phyloP scores from a whole-genome alignment of 2,329 filamentous ascomycete species.

The Alternaria sp. region DNA sequence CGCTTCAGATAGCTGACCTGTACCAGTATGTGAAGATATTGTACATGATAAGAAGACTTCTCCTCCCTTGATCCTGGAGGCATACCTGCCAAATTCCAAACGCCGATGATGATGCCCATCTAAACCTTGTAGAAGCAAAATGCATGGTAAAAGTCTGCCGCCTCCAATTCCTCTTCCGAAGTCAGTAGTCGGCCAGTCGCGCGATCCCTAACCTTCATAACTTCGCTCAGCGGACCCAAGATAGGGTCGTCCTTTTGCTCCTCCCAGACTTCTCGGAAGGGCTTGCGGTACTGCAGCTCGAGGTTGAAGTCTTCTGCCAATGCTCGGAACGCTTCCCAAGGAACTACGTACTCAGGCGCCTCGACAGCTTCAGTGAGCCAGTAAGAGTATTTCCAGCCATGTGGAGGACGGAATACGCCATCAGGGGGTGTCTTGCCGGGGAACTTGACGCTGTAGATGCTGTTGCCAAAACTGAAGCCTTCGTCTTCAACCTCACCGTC shows the following conservation, averaged over 20 bases:
- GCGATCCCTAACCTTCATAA: constrained; percentile 90
- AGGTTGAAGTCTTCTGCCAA: constrained; percentile 96
- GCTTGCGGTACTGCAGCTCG: constrained; percentile 91
- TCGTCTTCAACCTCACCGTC: constrained; percentile 59
- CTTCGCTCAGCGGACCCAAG: constrained; percentile 84
- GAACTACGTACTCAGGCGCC: constrained; percentile 96
- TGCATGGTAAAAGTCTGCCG: constrained; percentile 81
- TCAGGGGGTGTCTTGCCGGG: constrained; percentile 82
- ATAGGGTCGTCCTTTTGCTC: constrained; percentile 85
- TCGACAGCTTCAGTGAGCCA: constrained; percentile 96
- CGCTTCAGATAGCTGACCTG: not conserved
- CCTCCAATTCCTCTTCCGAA: constrained; percentile 88
- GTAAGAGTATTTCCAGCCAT: constrained; percentile 98
- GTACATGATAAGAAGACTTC: constrained; percentile 1
- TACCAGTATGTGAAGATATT: not conserved
- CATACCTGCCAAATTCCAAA: constrained; percentile 8
- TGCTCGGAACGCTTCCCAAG: constrained; percentile 96
- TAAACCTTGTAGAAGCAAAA: constrained; percentile 98
- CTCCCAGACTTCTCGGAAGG: constrained; percentile 90
- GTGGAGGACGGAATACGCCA: constrained; percentile 91
- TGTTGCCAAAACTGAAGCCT: constrained; percentile 85
- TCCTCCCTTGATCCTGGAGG: not conserved
- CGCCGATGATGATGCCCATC: constrained; percentile 9
- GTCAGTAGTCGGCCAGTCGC: constrained; percentile 73
- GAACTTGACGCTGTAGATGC: constrained; percentile 90